These are phyloP conservation scores for Globisporangium abappressorium DNA, from an alignment of 352 stramenopile genomes.

Conservation along the genomic window DNA sequence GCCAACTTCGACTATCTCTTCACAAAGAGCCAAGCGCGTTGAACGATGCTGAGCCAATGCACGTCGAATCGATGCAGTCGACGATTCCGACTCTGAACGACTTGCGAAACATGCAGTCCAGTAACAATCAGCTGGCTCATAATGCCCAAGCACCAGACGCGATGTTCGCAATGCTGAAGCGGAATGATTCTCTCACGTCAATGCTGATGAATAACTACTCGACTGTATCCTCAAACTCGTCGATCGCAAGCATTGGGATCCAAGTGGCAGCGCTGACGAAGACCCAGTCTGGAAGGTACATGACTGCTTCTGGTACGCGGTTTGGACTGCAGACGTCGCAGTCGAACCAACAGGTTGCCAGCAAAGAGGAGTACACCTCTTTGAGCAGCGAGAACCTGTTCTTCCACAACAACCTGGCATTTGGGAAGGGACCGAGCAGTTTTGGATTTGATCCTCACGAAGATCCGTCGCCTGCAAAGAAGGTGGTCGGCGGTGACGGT, in stretches of 20 bases:
- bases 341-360: constrained; percentile 4
- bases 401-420: constrained; percentile 12
- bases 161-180: constrained; percentile 12
- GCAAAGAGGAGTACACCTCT: constrained; percentile 5
- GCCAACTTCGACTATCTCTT: constrained; percentile 8
- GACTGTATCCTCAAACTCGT: constrained; percentile 17
- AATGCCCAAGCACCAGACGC: background rate
- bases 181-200: constrained; percentile 16
- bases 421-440: constrained; percentile 1
- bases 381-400: constrained; percentile 15
- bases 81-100: constrained; percentile 4
- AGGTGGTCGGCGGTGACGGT: background rate
- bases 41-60: background rate
- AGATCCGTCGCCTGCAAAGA: background rate
- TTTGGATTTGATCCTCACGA: constrained; percentile 9
- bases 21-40: background rate
- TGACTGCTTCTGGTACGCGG: constrained; percentile 6
- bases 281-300: constrained; percentile 6
- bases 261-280: constrained; percentile 18
- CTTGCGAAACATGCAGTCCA: background rate
- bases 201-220: constrained; percentile 16
- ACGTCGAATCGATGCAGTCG: background rate
- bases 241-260: constrained; percentile 17
- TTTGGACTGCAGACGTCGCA: background rate
- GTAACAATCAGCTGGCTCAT: constrained; percentile 16